Conservation (phyloP, 768 basidiomycete species). For the Boletus fagicola region DNA sequence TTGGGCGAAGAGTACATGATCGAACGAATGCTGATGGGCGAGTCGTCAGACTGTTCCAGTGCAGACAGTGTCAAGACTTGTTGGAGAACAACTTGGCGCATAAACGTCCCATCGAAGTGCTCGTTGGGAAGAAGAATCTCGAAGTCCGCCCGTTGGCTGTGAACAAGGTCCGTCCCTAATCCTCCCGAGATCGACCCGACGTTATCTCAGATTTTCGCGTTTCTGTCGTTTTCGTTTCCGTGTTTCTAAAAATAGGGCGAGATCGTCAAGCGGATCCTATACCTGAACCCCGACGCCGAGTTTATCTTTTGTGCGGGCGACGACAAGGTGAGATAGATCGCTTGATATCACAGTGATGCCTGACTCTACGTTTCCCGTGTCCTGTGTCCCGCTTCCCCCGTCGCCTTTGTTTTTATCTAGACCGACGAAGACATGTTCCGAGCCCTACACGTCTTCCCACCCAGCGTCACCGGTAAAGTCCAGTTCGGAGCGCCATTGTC, state of each 20-base stretch:
- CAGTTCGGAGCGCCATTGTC: conserved; percentile 59
- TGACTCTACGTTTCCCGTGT: background rate
- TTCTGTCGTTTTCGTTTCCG: no score
- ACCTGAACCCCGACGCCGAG: conserved; percentile 90
- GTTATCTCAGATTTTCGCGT: background rate
- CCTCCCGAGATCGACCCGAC: background rate
- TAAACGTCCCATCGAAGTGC: conserved; percentile 93
- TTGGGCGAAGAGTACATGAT: background rate
- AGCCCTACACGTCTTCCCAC: conserved; percentile 42
- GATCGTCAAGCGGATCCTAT: conserved; percentile 93
- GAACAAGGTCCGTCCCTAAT: conserved; percentile 63
- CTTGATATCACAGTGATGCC: background rate
- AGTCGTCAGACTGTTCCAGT: conserved; percentile 75
- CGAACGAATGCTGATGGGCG: conserved; percentile 2
- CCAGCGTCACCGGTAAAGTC: conserved; percentile 35
- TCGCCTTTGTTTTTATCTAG: conserved; percentile 34
- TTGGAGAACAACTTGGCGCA: conserved; percentile 92
- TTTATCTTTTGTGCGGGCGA: conserved; percentile 98
- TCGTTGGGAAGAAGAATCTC: conserved; percentile 97
- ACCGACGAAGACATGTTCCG: conserved; percentile 99
- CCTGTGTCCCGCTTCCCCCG: no score
- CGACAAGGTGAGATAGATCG: conserved; percentile 66
- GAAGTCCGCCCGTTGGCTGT: conserved; percentile 94
- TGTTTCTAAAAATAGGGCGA: conserved; percentile 56
- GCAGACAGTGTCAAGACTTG: conserved; percentile 94